Percentiles rank a stretch among this genome's conserved stretches.
phyloP scores from a whole-genome alignment of 1,284 basidiomycete species.

The Inonotus hispidus region DNA sequence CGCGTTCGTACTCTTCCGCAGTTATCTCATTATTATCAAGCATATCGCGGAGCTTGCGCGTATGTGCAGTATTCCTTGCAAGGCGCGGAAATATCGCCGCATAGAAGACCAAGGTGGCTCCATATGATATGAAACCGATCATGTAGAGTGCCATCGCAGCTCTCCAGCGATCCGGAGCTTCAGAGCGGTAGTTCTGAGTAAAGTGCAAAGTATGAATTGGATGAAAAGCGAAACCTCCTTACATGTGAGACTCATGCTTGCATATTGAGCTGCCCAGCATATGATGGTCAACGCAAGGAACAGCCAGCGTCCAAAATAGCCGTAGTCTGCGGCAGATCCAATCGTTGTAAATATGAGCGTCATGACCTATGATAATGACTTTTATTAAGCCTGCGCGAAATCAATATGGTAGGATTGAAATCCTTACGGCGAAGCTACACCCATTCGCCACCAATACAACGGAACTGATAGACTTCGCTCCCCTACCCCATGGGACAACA shows the following conservation, averaged over 20 bases:
- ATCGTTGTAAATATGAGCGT: conserved; percentile 77
- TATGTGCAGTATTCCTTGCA: conserved; percentile 70
- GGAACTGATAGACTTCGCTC: conserved; percentile 67
- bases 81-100: conserved; percentile 79
- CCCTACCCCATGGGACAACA: conserved; percentile 66
- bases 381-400: neutral
- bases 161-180: conserved; percentile 66
- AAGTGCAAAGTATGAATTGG: neutral
- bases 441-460: conserved; percentile 74
- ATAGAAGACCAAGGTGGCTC: conserved; percentile 77
- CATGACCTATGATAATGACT: conserved; percentile 48
- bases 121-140: conserved; percentile 72
- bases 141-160: conserved; percentile 77
- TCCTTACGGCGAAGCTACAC: conserved; percentile 63
- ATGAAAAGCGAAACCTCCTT: conserved; percentile 21
- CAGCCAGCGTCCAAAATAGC: conserved; percentile 72
- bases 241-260: conserved; percentile 68
- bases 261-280: conserved; percentile 78
- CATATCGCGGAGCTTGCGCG: conserved; percentile 53
- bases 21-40: conserved; percentile 55
- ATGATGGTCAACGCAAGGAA: conserved; percentile 66
- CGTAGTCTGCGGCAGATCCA: conserved; percentile 78
- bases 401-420: conserved; percentile 11
- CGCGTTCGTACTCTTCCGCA: conserved; percentile 60
- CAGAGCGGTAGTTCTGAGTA: neutral